Base-by-base conservation (phyloP, 2,329 filamentous ascomycete genomes). In the Corniculantispora saksenae region DNA sequence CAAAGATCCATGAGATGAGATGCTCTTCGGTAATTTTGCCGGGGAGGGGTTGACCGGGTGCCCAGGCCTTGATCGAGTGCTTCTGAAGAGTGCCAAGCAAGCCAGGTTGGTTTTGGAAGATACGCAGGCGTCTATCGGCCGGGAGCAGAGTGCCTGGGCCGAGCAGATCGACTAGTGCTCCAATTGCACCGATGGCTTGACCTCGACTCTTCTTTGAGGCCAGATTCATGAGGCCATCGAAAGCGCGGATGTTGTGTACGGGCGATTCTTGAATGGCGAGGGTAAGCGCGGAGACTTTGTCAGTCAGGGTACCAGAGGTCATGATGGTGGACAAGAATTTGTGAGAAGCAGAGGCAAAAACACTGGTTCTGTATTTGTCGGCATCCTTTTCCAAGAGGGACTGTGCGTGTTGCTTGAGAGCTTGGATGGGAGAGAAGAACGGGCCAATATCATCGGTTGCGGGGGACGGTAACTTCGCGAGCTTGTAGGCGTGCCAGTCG, bases 321-420 rank as follows among this genome's bases (percentile, higher is more conserved):
- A 98, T 97, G 76, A 99, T 97, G 21, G 93, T 97, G 1, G 94
- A 92, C 83, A 98, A 89, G 82, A 99, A 99, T 76, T 94, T 97
- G 78, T 96, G 91, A 48, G 94, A 94, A 2, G 94, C 95, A 29
- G 92, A 93, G 59, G 92, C 88, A 8, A 91, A 88, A 64, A 91
- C 81, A 70, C 92, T 89, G 29, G 88, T 86, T 63, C 84, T 84
- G 79, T 97, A 99, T 55, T 86, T 82, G 48, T 86, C 83, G 67
- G 91, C 91, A 74, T 99, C 95, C 29, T 87, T 83, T 62, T 96
- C 89, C 23, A 98, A 81, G 8, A 98, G 82, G 12, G 84, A 82
- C 67, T 87, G 86, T 3, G 93, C 93, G 76, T 97, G 88, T 17
- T 87, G 80, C 72, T 92, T 88, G 53, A 91, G 74, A 45, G 80